Conservation (phyloP, 805 yeast species). For the Lachancea waltii region DNA sequence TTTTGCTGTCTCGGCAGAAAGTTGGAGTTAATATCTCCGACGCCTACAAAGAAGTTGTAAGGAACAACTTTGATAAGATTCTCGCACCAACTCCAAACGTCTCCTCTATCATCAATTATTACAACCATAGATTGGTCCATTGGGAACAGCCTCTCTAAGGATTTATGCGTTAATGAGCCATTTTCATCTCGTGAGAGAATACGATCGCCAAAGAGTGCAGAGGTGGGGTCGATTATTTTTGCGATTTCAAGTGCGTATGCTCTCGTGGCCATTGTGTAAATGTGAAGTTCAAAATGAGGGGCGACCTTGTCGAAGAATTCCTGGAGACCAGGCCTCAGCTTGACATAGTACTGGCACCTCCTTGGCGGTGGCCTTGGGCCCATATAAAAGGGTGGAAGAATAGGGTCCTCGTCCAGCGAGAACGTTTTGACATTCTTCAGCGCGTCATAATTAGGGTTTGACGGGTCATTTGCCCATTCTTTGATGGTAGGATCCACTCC, state of each 20-base stretch:
- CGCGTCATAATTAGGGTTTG: constrained; percentile 78
- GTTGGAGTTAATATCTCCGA: constrained; percentile 93
- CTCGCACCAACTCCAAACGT: constrained; percentile 97
- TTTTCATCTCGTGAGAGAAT: constrained; percentile 91
- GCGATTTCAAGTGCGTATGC: constrained; percentile 89
- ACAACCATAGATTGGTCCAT: constrained; percentile 96
- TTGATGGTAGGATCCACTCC: constrained; percentile 97
- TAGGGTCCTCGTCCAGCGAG: constrained; percentile 66
- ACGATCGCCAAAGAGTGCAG: constrained; percentile 81
- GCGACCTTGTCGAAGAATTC: constrained; percentile 63
- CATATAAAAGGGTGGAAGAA: constrained; percentile 48
- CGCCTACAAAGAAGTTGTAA: constrained; percentile 91
- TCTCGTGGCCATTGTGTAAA: constrained; percentile 97
- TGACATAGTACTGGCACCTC: constrained; percentile 85
- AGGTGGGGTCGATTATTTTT: constrained; percentile 83
- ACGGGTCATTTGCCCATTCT: constrained; percentile 86
- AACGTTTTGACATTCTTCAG: constrained; percentile 77
- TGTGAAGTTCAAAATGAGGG: constrained; percentile 77
- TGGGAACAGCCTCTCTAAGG: constrained; percentile 82
- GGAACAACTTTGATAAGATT: constrained; percentile 90
- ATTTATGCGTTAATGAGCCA: constrained; percentile 85
- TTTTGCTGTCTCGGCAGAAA: constrained; percentile 79
- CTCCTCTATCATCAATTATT: constrained; percentile 95
- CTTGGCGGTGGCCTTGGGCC: constrained; percentile 56
- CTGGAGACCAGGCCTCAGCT: constrained; percentile 78